A percentile compares a stretch with the other conserved stretches of the same genome.
Evolutionary conservation across 139 green algal genomes (phyloP).

Genomic region (Chlorella sp.): DNA sequence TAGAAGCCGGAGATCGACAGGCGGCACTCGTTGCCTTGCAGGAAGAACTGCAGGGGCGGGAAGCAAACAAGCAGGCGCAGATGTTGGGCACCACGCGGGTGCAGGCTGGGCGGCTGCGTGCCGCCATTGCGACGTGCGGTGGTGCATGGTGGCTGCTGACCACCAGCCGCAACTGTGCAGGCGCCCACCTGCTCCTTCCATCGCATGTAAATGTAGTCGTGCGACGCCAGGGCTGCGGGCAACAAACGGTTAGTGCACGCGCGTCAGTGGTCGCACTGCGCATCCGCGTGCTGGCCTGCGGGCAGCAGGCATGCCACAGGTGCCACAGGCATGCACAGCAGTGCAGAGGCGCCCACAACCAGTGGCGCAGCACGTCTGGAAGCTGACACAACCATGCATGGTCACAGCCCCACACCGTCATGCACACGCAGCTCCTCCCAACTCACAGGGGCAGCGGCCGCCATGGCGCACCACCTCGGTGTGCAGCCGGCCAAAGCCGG

Average conservation of each 20-base stretch:
- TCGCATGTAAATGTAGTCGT: conserved; percentile 72
- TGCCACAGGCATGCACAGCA: too few species aligned
- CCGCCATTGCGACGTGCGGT: too few species aligned
- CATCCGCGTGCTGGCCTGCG: neutral
- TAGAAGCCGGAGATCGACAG: conserved; percentile 87
- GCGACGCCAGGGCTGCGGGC: conserved; percentile 32
- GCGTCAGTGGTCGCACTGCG: too few species aligned
- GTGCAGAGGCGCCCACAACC: too few species aligned
- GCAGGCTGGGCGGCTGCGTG: too few species aligned
- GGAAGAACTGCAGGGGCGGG: conserved; percentile 60
- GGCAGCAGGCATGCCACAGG: neutral
- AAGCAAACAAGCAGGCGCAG: neutral
- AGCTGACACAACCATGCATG: too few species aligned
- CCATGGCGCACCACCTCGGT: conserved; percentile 39
- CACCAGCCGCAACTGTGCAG: too few species aligned
- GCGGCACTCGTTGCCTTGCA: conserved; percentile 59
- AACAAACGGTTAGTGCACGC: too few species aligned
- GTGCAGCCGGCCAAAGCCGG: neutral
- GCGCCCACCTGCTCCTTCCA: conserved; percentile 73
- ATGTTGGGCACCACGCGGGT: neutral
- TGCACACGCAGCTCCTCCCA: too few species aligned
- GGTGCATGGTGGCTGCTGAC: too few species aligned
- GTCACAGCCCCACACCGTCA: too few species aligned
- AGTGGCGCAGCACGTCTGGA: too few species aligned
- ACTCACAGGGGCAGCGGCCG: conserved; percentile 43